Evolutionary conservation across 148 eudicot genomes (phyloP).

Genomic region (Diospyros lotus): DNA sequence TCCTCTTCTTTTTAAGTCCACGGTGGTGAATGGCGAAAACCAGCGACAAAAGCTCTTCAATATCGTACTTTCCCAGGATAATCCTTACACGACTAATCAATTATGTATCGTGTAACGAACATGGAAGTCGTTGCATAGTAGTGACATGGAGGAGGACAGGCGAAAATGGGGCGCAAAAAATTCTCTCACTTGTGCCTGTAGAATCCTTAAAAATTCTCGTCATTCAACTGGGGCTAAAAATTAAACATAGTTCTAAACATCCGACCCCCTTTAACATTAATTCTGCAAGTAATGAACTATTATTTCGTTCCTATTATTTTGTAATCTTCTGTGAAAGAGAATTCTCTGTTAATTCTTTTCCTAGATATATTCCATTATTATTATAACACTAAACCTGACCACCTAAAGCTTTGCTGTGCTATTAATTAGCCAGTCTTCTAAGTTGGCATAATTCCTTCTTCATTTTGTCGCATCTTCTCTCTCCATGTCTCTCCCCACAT

Average conservation of each 20-base stretch:
- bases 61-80: no score
- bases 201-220: background rate
- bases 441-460: constrained; percentile 21
- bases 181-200: background rate
- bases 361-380: constrained; percentile 2
- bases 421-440: constrained; percentile 5
- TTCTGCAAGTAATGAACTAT: background rate
- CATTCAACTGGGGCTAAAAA: no score
- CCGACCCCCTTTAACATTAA: background rate
- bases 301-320: background rate
- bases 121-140: no score
- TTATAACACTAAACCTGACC: background rate
- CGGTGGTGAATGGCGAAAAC: no score
- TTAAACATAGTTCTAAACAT: background rate
- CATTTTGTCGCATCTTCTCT: constrained; percentile 37
- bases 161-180: background rate
- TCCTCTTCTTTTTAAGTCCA: no score
- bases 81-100: no score
- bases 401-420: background rate
- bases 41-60: no score
- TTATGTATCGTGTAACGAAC: background rate
- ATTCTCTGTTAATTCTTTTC: background rate
- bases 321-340: background rate
- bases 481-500: constrained; percentile 74
- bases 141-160: no score